Base-by-base conservation (phyloP, 2,329 filamentous ascomycete genomes). In the Laburnicola sp. region DNA sequence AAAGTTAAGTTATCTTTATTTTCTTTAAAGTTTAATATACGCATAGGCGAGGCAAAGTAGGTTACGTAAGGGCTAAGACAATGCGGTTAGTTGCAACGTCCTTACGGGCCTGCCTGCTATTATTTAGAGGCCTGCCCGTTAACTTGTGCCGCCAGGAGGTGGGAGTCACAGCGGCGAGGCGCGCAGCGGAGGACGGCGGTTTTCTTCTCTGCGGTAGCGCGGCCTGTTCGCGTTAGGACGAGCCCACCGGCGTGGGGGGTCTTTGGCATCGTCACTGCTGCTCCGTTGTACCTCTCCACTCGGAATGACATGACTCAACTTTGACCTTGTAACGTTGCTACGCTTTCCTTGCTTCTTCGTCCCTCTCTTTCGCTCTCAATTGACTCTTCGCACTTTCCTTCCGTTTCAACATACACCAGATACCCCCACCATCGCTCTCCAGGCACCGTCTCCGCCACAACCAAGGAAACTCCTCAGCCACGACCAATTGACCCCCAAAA, bases 171-270 rank as follows among this genome's bases (percentile, higher is more conserved):
- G 22, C 22, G 21, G 23, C 27, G n/a, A 26, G 10, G 16, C 7
- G 10, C 16, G 32, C 27, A 30, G 38, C 43, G 43, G 39, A 37
- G 35, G 10, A 10, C 35, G 9, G 32, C 37, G 50, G 35, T 50
- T 32, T 50, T 45, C 28, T 50, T 45, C 36, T 9, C 37, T 26
- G 28, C 40, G 50, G 45, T 45, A 16, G 16, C 44, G 35, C 45
- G 48, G 47, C 31, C 46, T 34, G 23, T 36, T 46, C 37, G 43
- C 37, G 38, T 41, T 40, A 43, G 16, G 16, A 16, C 16, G 16
- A 16, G 16, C 16, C 7, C 30, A 11, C 30, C 7, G 30, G 7
- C 11, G 7, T 30, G 25, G 38, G 45, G 21, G 23, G 27, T n/a
- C 25, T 34, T 31, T 25, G 43, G 16, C 16, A 4, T 6, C n/a